These are phyloP conservation scores for Obba rivulosa DNA, from an alignment of 768 basidiomycete genomes.

Conservation along the genomic window DNA sequence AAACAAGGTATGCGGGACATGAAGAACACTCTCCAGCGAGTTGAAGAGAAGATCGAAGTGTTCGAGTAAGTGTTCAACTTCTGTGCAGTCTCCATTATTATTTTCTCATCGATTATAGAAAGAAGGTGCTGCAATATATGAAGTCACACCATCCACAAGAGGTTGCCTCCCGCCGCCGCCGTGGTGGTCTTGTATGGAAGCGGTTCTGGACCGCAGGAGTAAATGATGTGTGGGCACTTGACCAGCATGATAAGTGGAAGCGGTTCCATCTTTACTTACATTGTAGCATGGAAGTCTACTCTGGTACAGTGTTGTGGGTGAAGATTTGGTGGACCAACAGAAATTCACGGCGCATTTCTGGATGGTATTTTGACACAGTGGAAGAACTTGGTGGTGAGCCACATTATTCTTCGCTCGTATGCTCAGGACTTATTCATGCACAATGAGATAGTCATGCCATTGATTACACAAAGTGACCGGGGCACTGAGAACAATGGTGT, in stretches of 20 bases:
- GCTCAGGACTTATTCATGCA: neutral
- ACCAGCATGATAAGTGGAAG: conserved; percentile 47
- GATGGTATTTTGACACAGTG: conserved; percentile 30
- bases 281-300: conserved; percentile 31
- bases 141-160: too few relatives aligned
- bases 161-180: too few relatives aligned
- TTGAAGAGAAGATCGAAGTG: too few relatives aligned
- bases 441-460: conserved; percentile 26
- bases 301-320: conserved; percentile 29
- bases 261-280: conserved; percentile 34
- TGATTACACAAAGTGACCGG: conserved; percentile 39
- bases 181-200: too few relatives aligned
- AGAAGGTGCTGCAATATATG: too few relatives aligned
- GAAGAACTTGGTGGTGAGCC: conserved; percentile 16
- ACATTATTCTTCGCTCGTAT: neutral
- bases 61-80: too few relatives aligned
- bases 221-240: conserved; percentile 30
- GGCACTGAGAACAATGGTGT: conserved; percentile 39
- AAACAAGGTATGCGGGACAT: too few relatives aligned
- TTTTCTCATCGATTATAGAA: too few relatives aligned
- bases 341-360: conserved; percentile 14
- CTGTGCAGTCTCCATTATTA: too few relatives aligned
- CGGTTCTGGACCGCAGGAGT: too few relatives aligned
- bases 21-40: too few relatives aligned
- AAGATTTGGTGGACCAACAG: conserved; percentile 39